A percentile compares a stretch with the other conserved stretches of the same genome.
Evolutionary conservation across 805 yeast genomes (phyloP).

Genomic region (Teunomyces funiuensis): DNA sequence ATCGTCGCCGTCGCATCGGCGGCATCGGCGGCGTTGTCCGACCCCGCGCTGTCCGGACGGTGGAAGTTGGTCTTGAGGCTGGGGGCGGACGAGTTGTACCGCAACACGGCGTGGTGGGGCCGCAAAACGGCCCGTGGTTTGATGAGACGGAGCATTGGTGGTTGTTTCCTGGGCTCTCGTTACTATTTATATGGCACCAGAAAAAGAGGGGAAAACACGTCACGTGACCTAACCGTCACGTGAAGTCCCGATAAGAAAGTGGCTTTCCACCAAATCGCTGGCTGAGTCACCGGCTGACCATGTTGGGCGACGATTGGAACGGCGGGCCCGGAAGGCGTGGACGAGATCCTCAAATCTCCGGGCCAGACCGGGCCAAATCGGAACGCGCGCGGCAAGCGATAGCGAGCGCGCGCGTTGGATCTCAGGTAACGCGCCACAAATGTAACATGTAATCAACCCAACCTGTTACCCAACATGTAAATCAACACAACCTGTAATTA

Average conservation of each 20-base stretch:
- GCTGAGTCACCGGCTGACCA: too few species aligned
- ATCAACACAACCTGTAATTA: too few species aligned
- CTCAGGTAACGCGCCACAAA: too few species aligned
- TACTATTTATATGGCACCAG: not conserved
- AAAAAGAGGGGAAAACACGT: not conserved
- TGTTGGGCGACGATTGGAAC: too few species aligned
- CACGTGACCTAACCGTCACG: not conserved
- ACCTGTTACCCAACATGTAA: too few species aligned
- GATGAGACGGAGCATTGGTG: not conserved
- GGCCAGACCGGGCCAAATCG: too few species aligned
- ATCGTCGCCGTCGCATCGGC: constrained; percentile 78
- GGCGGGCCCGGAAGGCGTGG: too few species aligned
- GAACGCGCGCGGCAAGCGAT: too few species aligned
- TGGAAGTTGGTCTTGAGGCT: constrained; percentile 19
- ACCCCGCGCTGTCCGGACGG: constrained; percentile 39
- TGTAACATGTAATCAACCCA: too few species aligned
- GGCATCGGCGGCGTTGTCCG: constrained; percentile 54
- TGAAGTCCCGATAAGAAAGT: not conserved
- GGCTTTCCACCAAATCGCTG: too few species aligned
- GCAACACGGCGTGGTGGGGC: not conserved
- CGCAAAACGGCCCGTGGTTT: not conserved
- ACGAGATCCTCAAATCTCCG: too few species aligned
- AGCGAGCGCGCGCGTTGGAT: too few species aligned
- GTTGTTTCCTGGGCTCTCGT: not conserved
- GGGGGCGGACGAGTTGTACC: constrained; percentile 13